phyloP scores from a whole-genome alignment of 169 alveolate genomes.

The Toxoplasma gondii region DNA sequence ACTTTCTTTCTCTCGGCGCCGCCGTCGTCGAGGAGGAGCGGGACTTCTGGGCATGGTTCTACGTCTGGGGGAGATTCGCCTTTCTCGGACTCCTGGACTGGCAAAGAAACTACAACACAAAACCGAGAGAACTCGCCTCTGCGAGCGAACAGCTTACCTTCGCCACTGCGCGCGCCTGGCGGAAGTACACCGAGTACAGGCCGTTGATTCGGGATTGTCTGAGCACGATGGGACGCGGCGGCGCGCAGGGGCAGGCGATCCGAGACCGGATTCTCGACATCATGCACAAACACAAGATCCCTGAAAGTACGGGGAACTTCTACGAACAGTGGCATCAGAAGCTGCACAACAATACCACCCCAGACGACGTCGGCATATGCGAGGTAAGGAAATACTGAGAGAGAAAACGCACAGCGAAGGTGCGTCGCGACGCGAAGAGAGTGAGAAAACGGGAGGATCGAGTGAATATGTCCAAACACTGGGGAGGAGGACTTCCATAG shows the following conservation, averaged over 20 bases:
- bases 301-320: slow-evolving; percentile 81
- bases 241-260: slow-evolving; percentile 92
- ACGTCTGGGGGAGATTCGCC: slow-evolving; percentile 78
- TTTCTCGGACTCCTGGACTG: slow-evolving; percentile 75
- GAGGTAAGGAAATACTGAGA: slow-evolving; percentile 12
- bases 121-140: slow-evolving; percentile 75
- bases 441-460: no score
- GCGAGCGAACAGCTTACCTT: slow-evolving; percentile 66
- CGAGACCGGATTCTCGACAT: slow-evolving; percentile 90
- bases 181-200: slow-evolving; percentile 69
- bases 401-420: no score
- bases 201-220: slow-evolving; percentile 65
- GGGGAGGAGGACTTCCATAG: no score
- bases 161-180: slow-evolving; percentile 67
- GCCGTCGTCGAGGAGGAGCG: slow-evolving; percentile 53
- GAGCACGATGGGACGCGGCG: slow-evolving; percentile 87
- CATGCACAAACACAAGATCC: slow-evolving; percentile 88
- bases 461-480: no score
- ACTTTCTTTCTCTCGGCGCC: neutral
- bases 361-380: slow-evolving; percentile 90
- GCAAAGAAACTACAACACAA: slow-evolving; percentile 78
- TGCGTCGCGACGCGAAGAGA: no score
- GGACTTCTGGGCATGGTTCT: slow-evolving; percentile 75
- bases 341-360: slow-evolving; percentile 93
- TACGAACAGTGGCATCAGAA: slow-evolving; percentile 95